Base-by-base conservation (phyloP, 352 stramenopile species). In the Globisporangium polare region DNA sequence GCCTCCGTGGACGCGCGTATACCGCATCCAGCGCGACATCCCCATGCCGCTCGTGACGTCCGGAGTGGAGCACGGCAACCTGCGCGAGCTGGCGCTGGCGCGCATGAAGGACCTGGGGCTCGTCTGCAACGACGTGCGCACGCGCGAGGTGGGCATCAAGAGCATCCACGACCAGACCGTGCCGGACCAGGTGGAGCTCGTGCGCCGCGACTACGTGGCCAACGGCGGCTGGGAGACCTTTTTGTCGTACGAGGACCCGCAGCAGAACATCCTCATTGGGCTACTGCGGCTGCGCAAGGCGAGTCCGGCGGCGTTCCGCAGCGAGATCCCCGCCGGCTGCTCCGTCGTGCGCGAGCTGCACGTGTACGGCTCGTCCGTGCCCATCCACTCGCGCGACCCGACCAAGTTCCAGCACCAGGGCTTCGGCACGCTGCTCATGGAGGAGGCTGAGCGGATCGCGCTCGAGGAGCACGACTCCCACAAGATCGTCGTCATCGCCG, bases 141-240 rank as follows among this genome's bases (percentile, higher is more conserved):
- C 91, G 0, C 78, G 96, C 29, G 96, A 99, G 69, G 95, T 98
- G 8, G 96, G 96, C 10, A 99, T 99, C 78, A 98, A 98, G 71
- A 89, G 97, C 62, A 99, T 99, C 66, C 95, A 98, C 73, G 88
- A 98, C 61, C 83, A 92, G 66, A 84, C 77, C 29, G 88, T 91
- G 43, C 95, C 95, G 4, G 91, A 98, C 71, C 88, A 98, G 70
- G 92, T 99, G n/a, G 95, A 99, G 80, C 83, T 99, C 12, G 86
- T 99, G 58, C 89, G 95, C 26, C 80, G 96, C 33, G 96, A 99
- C 75, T 99, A 98, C 73, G 78, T 89, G 26, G 96, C 95, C 20
- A 98, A 98, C 74, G 94, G 92, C 24, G 95, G 96, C 26, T 99
- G 96, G 96, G 95, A 98, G 72, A 98, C 94, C 5, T 99, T 99